Conservation (phyloP, 2,329 filamentous ascomycete genomes). For the Fusarium sp. region DNA sequence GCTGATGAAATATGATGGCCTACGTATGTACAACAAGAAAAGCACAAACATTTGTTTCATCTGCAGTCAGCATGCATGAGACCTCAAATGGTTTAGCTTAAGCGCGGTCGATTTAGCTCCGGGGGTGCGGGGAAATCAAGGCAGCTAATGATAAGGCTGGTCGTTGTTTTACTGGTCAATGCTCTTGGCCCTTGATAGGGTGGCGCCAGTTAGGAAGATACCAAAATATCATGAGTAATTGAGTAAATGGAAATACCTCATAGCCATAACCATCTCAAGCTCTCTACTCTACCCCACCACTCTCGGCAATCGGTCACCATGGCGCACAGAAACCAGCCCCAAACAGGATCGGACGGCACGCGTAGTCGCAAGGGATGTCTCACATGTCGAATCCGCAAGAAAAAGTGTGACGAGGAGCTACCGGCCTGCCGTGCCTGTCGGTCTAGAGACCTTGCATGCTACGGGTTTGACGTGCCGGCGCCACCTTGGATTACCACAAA, state of each 20-base stretch:
- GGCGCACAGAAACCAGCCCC: not conserved
- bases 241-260: too few relatives aligned
- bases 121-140: not conserved
- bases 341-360: not conserved
- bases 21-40: not conserved
- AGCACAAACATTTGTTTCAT: too few relatives aligned
- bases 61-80: not conserved
- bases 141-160: not conserved
- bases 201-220: too few relatives aligned
- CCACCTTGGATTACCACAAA: not conserved
- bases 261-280: too few relatives aligned
- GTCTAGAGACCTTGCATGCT: slow-evolving; percentile 3
- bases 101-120: not conserved
- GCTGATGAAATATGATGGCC: not conserved
- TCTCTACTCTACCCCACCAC: too few relatives aligned
- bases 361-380: slow-evolving; percentile 5
- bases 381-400: not conserved
- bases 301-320: not conserved
- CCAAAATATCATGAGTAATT: too few relatives aligned
- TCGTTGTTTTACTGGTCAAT: too few relatives aligned
- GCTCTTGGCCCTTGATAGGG: too few relatives aligned
- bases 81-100: not conserved
- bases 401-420: not conserved
- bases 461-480: not conserved
- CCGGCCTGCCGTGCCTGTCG: not conserved